A percentile compares a stretch with the other conserved stretches of the same genome.
Conservation (phyloP, 192 early-diverging fungal genomes). For the Coemansia sp. region DNA sequence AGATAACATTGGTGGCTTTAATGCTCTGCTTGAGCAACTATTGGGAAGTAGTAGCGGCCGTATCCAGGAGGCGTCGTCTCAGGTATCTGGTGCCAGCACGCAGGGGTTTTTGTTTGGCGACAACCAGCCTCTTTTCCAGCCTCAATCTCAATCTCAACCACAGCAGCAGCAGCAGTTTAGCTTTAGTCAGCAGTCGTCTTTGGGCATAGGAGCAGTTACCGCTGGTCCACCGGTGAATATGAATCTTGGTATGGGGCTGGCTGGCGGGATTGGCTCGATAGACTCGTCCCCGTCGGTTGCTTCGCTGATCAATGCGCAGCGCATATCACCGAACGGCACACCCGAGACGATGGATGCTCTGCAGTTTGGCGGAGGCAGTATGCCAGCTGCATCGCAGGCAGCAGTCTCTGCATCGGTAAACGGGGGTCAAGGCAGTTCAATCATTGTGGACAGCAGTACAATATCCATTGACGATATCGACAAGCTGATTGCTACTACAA, state of each 20-base stretch:
- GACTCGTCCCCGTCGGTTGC: slow-evolving; percentile 31
- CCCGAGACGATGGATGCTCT: slow-evolving; percentile 17
- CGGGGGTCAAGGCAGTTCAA: neutral
- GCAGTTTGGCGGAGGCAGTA: slow-evolving; percentile 7
- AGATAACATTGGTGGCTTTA: slow-evolving; percentile 42
- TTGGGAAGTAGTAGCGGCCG: slow-evolving; percentile 15
- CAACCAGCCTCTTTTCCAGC: slow-evolving; percentile 8
- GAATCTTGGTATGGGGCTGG: neutral
- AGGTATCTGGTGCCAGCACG: neutral
- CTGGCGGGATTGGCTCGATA: slow-evolving; percentile 15
- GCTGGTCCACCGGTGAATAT: neutral
- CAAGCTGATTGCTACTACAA: slow-evolving; percentile 22
- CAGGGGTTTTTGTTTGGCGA: slow-evolving; percentile 4
- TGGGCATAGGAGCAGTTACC: neutral
- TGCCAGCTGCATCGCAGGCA: neutral
- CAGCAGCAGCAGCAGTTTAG: slow-evolving; percentile 14
- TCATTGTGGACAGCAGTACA: neutral
- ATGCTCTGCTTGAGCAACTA: slow-evolving; percentile 32
- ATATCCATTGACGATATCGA: slow-evolving; percentile 19
- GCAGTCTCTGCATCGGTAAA: neutral
- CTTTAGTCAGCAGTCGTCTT: slow-evolving; percentile 1
- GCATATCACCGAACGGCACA: slow-evolving; percentile 28
- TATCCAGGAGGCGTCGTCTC: slow-evolving; percentile 15
- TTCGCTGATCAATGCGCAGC: slow-evolving; percentile 25
- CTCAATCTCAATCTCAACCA: neutral